These are phyloP conservation scores for Grosmannia clavigera DNA, from an alignment of 2,329 filamentous ascomycete genomes.

Conservation along the genomic window DNA sequence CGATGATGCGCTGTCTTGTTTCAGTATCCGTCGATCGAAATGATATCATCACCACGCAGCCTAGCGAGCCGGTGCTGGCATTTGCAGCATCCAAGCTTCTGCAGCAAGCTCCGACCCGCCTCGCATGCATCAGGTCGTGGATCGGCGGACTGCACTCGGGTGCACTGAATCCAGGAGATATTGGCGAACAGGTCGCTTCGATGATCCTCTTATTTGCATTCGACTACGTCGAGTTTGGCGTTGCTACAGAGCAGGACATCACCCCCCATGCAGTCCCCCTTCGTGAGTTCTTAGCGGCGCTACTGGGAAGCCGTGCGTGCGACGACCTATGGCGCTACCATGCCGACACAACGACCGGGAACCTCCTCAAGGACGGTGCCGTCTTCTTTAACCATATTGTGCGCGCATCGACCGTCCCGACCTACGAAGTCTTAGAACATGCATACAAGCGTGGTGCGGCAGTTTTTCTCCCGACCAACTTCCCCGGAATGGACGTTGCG, in stretches of 20 bases:
- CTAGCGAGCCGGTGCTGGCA: conserved; percentile 2
- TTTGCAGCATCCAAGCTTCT: background rate
- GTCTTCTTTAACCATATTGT: conserved; percentile 3
- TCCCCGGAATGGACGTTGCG: conserved; percentile 2
- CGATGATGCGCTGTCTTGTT: background rate
- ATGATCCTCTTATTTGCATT: conserved; percentile 1
- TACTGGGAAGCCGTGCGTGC: background rate
- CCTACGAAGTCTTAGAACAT: background rate
- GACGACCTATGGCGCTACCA: background rate
- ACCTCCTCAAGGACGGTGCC: background rate
- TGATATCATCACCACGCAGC: background rate
- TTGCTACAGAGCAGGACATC: background rate
- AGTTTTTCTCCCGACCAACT: conserved; percentile 1
- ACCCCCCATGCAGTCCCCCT: background rate
- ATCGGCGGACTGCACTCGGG: background rate
- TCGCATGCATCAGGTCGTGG: background rate
- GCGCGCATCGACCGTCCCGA: background rate
- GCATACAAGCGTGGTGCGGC: conserved; percentile 1
- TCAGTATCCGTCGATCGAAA: background rate
- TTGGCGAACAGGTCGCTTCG: conserved; percentile 1
- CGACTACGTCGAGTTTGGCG: background rate
- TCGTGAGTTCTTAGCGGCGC: background rate
- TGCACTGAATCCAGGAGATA: background rate
- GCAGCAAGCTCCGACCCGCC: background rate
- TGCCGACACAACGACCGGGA: background rate